These are phyloP conservation scores for Besnoitia besnoiti DNA, from an alignment of 169 alveolate genomes.

Conservation along the genomic window DNA sequence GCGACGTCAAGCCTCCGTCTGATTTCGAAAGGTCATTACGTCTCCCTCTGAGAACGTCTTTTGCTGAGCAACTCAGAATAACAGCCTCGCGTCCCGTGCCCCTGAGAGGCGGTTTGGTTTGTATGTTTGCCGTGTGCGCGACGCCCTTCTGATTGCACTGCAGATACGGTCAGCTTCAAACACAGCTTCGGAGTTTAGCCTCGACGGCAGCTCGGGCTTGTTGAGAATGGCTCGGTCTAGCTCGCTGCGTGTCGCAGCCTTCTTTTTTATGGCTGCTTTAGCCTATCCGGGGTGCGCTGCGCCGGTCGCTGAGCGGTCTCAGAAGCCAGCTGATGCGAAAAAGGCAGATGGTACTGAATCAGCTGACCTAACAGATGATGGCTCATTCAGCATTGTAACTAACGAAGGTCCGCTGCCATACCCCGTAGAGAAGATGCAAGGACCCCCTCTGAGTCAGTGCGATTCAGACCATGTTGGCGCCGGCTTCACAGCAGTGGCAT, in stretches of 20 bases:
- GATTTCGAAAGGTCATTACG: too few relatives aligned
- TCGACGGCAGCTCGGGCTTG: background rate
- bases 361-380: background rate
- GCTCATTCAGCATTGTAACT: background rate
- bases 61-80: too few relatives aligned
- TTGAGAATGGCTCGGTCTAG: background rate
- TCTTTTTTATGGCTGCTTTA: background rate
- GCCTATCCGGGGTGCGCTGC: background rate
- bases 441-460: slow-evolving; percentile 4
- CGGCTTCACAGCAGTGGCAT: background rate
- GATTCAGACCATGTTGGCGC: background rate
- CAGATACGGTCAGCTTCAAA: too few relatives aligned
- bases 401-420: background rate
- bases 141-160: too few relatives aligned
- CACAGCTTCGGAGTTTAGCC: too few relatives aligned
- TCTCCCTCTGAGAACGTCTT: too few relatives aligned
- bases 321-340: background rate
- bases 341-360: background rate
- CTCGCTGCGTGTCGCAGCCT: background rate
- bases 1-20: too few relatives aligned
- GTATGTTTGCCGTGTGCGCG: too few relatives aligned
- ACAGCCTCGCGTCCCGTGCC: too few relatives aligned
- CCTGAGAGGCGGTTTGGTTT: too few relatives aligned
- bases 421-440: background rate
- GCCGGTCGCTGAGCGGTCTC: background rate